Evolutionary conservation across 2,329 filamentous ascomycete genomes (phyloP), one percentile per base, ranked within the genome.

Genomic region (Calonectria henricotiae): DNA sequence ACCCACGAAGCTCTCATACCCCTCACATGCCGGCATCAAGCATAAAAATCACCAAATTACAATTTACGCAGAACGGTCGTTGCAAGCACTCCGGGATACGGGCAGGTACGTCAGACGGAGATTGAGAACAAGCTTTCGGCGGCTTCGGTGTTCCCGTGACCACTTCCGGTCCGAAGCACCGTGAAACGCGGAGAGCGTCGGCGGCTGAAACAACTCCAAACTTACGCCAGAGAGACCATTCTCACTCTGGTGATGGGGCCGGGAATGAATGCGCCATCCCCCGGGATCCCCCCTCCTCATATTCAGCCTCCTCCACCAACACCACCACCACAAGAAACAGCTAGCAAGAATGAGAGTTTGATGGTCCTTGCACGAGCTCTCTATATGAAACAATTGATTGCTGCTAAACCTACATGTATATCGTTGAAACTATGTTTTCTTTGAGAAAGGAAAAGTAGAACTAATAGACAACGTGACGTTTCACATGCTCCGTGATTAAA

Each of bases 401-500:
- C n/a, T 20, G 43, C 43, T 46, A 46, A 46, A 46, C 7, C 43
- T 46, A 23, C 43, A 23, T 46, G 43, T 46, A 46, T 46, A 46
- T 46, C 43, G 43, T 46, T 46, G 43, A 54, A 54, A 54, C 27
- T 54, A 35, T 54, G 51, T 58, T 58, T 37, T 37, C 12, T 7
- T 11, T 43, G 41, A 23, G 20, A 46, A 23, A 46, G 11, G 8
- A 30, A 55, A 2, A 54, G 37, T 30, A 27, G 23, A 55, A 58
- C 17, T 25, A n/a, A 58, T 30, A 25, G 46, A 49, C 51, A 58
- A 32, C 51, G 37, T 58, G 51, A 58, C 51, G 51, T 58, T 58
- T 58, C 51, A 58, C 51, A 58, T 58, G 51, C 51, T 39, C 51
- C 51, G 51, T 58, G 51, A 58, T 58, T 58, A 58, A 37, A 39